phyloP scores from a whole-genome alignment of 768 basidiomycete species.

The Macrolepiota albuminosa region DNA sequence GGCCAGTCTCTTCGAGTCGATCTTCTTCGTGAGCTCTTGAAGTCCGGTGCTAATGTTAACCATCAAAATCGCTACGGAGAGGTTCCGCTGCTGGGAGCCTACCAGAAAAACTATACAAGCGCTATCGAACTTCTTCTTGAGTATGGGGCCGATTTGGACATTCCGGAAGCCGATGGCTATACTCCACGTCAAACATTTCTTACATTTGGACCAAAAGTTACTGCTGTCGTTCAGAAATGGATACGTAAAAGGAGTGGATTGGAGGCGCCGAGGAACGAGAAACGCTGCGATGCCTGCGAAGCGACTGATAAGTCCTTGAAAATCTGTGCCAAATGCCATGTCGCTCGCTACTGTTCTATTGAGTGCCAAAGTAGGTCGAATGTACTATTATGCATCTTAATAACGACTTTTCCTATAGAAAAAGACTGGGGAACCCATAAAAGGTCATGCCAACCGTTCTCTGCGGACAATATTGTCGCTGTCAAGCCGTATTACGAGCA shows the following conservation, averaged over 20 bases:
- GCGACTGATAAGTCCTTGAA: constrained; percentile 26
- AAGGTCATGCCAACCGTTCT: constrained; percentile 39
- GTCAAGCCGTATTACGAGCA: constrained; percentile 39
- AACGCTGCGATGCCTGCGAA: constrained; percentile 37
- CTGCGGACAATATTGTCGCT: constrained; percentile 33
- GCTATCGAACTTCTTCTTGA: constrained; percentile 45
- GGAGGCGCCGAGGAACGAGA: constrained; percentile 35
- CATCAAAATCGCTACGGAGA: constrained; percentile 44
- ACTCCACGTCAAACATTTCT: constrained; percentile 26
- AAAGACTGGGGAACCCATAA: constrained; percentile 47
- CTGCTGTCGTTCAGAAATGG: constrained; percentile 42
- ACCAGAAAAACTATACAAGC: constrained; percentile 24
- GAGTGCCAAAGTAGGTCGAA: constrained; percentile 46
- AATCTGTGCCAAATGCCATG: constrained; percentile 39
- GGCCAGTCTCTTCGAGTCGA: constrained; percentile 19
- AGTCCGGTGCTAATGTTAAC: constrained; percentile 44
- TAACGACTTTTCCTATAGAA: constrained; percentile 23
- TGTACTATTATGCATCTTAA: neutral
- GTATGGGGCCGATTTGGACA: constrained; percentile 40
- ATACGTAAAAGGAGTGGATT: constrained; percentile 41
- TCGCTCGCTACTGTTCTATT: constrained; percentile 46
- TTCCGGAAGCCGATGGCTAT: constrained; percentile 31
- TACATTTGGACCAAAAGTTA: constrained; percentile 36
- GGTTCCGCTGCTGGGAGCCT: constrained; percentile 31
- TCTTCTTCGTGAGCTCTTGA: constrained; percentile 34